Conservation (phyloP, 257 asterid genomes). For the Solanum habrochaites region DNA sequence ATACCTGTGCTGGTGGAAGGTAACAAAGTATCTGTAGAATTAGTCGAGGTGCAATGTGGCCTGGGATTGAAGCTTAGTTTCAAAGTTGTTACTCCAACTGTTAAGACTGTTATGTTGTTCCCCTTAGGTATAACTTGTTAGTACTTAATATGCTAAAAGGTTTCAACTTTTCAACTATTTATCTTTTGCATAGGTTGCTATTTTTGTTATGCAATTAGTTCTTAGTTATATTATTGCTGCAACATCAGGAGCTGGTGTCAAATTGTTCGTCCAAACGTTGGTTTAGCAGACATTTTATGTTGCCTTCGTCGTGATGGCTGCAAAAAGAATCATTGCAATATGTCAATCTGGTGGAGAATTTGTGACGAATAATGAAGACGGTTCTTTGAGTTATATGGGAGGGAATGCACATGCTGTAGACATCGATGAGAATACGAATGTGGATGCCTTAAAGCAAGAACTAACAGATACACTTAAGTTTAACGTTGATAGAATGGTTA, state of each 20-base stretch:
- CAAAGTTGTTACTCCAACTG: neutral
- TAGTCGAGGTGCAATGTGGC: neutral
- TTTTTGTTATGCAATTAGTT: neutral
- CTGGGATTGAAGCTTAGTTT: neutral
- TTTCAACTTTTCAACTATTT: neutral
- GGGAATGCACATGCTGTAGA: constrained; percentile 96
- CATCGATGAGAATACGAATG: constrained; percentile 57
- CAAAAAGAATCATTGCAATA: constrained; percentile 76
- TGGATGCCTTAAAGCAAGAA: constrained; percentile 76
- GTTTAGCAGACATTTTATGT: neutral
- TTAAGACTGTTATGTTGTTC: neutral
- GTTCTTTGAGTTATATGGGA: constrained; percentile 60
- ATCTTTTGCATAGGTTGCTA: neutral
- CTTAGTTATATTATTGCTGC: neutral
- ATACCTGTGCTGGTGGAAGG: neutral
- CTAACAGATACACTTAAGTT: constrained; percentile 79
- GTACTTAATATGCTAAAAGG: neutral
- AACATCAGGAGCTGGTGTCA: neutral
- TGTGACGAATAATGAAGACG: constrained; percentile 57
- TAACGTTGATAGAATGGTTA: constrained; percentile 39
- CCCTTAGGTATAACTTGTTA: neutral
- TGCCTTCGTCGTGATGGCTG: constrained; percentile 24
- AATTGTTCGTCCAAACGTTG: neutral
- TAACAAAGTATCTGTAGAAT: neutral
- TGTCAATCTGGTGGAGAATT: constrained; percentile 97